These are phyloP conservation scores for Meyerozyma guilliermondii DNA, from an alignment of 1,139 yeast species.

Conservation along the genomic window DNA sequence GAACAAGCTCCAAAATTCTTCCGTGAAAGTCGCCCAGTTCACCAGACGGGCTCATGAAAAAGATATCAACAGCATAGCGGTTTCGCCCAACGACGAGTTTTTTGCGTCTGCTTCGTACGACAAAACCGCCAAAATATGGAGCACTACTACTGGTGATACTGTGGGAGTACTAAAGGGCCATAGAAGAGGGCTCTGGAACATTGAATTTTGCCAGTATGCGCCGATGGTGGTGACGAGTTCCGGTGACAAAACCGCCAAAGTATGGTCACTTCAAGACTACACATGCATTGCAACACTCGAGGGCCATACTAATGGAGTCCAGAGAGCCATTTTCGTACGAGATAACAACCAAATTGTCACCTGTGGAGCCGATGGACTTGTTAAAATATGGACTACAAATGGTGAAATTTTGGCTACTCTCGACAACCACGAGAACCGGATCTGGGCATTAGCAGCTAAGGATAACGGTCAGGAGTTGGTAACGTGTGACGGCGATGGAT, in stretches of 20 bases:
- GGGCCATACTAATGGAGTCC: slow-evolving; percentile 92
- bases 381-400: slow-evolving; percentile 76
- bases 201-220: slow-evolving; percentile 74
- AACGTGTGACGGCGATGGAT: slow-evolving; percentile 94
- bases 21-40: slow-evolving; percentile 58
- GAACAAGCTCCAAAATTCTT: no score
- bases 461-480: slow-evolving; percentile 66
- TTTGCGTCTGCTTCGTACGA: slow-evolving; percentile 97
- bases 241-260: slow-evolving; percentile 85
- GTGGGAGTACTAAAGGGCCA: slow-evolving; percentile 85
- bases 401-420: slow-evolving; percentile 74
- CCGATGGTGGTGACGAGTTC: slow-evolving; percentile 72
- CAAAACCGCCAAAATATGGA: slow-evolving; percentile 87
- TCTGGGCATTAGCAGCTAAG: slow-evolving; percentile 78
- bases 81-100: slow-evolving; percentile 81
- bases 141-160: slow-evolving; percentile 73
- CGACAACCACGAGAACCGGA: slow-evolving; percentile 89
- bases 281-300: slow-evolving; percentile 79
- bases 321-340: slow-evolving; percentile 68
- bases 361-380: slow-evolving; percentile 91
- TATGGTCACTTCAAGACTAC: slow-evolving; percentile 82
- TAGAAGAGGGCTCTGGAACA: slow-evolving; percentile 92
- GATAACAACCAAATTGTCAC: slow-evolving; percentile 67
- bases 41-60: slow-evolving; percentile 97
- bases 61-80: slow-evolving; percentile 83